Evolutionary conservation across 257 asterid species (phyloP).

Genomic region (Gardenia jasminoides): DNA sequence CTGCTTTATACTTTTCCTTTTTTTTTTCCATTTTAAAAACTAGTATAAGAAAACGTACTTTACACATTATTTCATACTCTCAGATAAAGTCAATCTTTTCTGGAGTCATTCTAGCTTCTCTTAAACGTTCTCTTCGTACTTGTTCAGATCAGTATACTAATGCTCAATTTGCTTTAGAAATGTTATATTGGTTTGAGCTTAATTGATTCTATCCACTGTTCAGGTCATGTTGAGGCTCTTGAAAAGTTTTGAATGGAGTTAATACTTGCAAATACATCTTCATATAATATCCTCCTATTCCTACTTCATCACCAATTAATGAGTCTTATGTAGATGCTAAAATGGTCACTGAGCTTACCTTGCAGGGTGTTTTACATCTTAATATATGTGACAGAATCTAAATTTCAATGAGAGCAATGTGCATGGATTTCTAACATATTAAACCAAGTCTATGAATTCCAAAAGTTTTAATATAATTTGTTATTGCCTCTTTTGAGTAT

Average conservation of each 20-base stretch:
- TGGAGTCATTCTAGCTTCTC: too few relatives aligned
- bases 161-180: background rate
- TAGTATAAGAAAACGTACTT: too few relatives aligned
- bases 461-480: too few relatives aligned
- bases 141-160: background rate
- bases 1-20: too few relatives aligned
- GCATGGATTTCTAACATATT: background rate
- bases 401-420: too few relatives aligned
- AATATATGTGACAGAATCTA: background rate
- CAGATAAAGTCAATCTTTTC: too few relatives aligned
- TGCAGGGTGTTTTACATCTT: background rate
- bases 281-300: background rate
- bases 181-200: background rate
- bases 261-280: background rate
- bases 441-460: too few relatives aligned
- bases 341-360: background rate
- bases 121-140: background rate
- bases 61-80: too few relatives aligned
- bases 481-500: too few relatives aligned
- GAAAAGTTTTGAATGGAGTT: background rate
- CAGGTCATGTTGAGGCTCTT: background rate
- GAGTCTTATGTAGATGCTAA: background rate
- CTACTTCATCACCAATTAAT: background rate
- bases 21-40: too few relatives aligned
- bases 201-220: too few relatives aligned